A percentile compares a stretch with the other conserved stretches of the same genome.
These are phyloP conservation scores for Monosporascus cannonballus DNA, from an alignment of 2,329 filamentous ascomycete species.

Conservation along the genomic window DNA sequence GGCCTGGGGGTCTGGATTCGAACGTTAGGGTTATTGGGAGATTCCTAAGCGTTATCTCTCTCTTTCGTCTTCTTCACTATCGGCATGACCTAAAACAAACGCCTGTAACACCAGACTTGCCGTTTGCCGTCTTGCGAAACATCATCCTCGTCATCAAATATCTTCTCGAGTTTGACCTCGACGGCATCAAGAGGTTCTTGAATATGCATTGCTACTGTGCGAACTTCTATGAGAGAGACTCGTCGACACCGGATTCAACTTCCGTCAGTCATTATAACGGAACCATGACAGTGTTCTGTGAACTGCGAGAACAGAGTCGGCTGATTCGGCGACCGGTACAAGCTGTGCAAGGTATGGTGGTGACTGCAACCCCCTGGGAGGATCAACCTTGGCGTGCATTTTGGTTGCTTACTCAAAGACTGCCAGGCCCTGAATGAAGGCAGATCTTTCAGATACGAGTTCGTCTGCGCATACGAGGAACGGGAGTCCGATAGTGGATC, in stretches of 20 bases:
- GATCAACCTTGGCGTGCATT: too few relatives aligned
- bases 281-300: constrained; percentile 12
- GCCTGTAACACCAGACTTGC: too few relatives aligned
- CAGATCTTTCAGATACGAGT: constrained; percentile 11
- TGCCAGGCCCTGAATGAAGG: constrained; percentile 22
- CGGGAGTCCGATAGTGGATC: constrained; percentile 8
- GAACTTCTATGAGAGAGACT: constrained; percentile 22
- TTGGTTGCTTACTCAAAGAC: neutral
- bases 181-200: neutral
- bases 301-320: constrained; percentile 24
- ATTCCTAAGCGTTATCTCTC: too few relatives aligned
- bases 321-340: constrained; percentile 22
- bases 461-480: constrained; percentile 6
- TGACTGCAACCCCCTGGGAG: neutral
- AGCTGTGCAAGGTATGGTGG: constrained; percentile 19
- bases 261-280: neutral
- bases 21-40: neutral
- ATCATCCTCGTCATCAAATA: too few relatives aligned
- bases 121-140: too few relatives aligned
- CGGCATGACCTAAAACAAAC: too few relatives aligned
- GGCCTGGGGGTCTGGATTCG: neutral
- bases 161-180: too few relatives aligned
- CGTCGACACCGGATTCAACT: neutral
- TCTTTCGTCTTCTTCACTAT: too few relatives aligned
- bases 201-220: constrained; percentile 24